Evolutionary conservation across 2,329 filamentous ascomycete genomes (phyloP).

Genomic region (Neofusicoccum umdonicola): DNA sequence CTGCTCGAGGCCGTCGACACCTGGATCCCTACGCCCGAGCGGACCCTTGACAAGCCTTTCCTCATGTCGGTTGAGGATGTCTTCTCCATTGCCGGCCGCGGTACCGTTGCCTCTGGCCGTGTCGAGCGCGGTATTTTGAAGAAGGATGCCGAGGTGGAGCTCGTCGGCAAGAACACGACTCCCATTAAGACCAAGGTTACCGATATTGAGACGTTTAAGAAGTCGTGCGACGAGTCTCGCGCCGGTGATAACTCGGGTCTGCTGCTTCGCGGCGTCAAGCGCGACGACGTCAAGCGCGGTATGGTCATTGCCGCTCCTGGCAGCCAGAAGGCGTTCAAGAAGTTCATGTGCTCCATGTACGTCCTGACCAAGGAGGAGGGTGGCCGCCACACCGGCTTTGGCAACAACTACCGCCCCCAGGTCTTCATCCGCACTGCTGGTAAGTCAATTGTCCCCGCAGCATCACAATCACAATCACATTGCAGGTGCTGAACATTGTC

Average conservation of each 20-base stretch:
- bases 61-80: conserved; percentile 89
- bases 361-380: conserved; percentile 97
- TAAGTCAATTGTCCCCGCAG: conserved; percentile 45
- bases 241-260: conserved; percentile 98
- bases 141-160: conserved; percentile 91
- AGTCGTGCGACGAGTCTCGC: conserved; percentile 93
- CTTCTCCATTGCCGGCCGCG: conserved; percentile 69
- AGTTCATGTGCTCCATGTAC: conserved; percentile 96
- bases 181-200: conserved; percentile 98
- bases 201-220: conserved; percentile 99
- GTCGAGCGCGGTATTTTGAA: conserved; percentile 94
- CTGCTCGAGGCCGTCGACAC: conserved; percentile 84
- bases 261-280: conserved; percentile 90
- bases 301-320: conserved; percentile 91
- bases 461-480: not conserved
- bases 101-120: conserved; percentile 94
- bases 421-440: conserved; percentile 93
- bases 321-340: conserved; percentile 77
- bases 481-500: not conserved
- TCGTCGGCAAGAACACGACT: conserved; percentile 78
- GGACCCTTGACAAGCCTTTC: conserved; percentile 97
- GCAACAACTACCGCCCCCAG: conserved; percentile 94
- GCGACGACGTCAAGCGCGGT: conserved; percentile 89
- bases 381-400: conserved; percentile 94
- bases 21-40: conserved; percentile 94